Evolutionary conservation across 1,139 yeast genomes (phyloP), one percentile per base, ranked within the genome.

Genomic region (Candida dubliniensis): DNA sequence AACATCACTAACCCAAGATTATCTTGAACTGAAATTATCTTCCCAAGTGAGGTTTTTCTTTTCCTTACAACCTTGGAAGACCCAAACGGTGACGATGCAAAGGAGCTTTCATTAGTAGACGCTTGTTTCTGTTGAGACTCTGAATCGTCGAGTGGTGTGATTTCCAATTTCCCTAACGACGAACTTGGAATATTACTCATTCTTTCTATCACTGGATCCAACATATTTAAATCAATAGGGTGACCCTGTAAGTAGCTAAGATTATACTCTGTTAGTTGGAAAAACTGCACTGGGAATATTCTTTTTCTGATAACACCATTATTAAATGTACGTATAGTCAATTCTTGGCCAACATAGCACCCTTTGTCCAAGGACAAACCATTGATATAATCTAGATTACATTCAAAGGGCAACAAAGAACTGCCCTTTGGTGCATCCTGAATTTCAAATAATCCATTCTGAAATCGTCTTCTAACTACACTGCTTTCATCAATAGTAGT

Each of bases 321-420:
- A 48, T 88, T 89, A 59, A 76, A 84, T 0, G 97, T 87, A 55
- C 99, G 76, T 15, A 91, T 89, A 0, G 98, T 91, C 44, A 93
- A 71, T 60, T 93, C 99, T 63, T 93, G 99, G 0, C 99, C 99
- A 15, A 89, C 84, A 56, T 93, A 93, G 61, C 99, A 93, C 2
- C 99, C 99, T 61, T 93, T 93, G 54, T 90, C 81, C 42, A 85
- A 78, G 44, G 93, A 88, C 13, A 91, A 77, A 1, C 96, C 96
- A 53, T 87, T 85, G 67, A 81, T 80, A 56, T 77, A 82, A 63
- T 95, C 99, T 51, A 91, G 69, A 60, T 89, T 88, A 47, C 81
- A 74, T 56, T 95, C 99, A 53, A 93, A 77, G 0, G 99, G 98
- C 9, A 93, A 66, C 1, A 87, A 63, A 5, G 82, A 57, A 2